phyloP scores from a whole-genome alignment of 2,329 filamentous ascomycete species.

The Fusarium sp. region DNA sequence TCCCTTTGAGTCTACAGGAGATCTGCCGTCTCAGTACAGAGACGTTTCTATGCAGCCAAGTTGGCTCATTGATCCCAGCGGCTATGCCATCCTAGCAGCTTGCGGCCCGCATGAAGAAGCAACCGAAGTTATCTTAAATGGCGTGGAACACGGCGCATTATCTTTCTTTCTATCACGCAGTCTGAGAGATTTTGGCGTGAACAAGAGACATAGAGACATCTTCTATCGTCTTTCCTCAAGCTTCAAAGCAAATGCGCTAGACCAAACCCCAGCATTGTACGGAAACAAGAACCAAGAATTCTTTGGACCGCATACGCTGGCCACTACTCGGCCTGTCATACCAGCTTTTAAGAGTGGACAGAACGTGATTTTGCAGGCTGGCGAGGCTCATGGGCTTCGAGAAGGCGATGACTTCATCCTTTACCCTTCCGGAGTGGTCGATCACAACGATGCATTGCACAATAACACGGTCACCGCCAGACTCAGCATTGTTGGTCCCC shows the following conservation, averaged over 20 bases:
- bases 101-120: conserved; percentile 22
- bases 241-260: background rate
- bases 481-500: background rate
- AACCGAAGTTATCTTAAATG: background rate
- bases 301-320: background rate
- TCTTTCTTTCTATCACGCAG: background rate
- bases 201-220: conserved; percentile 9
- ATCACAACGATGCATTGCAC: background rate
- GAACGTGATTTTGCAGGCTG: conserved; percentile 1
- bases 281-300: conserved; percentile 33
- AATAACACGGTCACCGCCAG: background rate
- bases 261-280: conserved; percentile 13
- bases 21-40: background rate
- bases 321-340: background rate
- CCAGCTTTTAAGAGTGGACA: background rate
- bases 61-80: conserved; percentile 20
- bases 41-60: conserved; percentile 9
- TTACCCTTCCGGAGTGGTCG: background rate
- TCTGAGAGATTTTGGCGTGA: background rate
- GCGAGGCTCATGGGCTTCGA: conserved; percentile 16
- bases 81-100: conserved; percentile 25
- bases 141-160: background rate
- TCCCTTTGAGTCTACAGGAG: background rate
- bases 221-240: conserved; percentile 2
- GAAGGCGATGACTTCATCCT: conserved; percentile 22